phyloP scores from a whole-genome alignment of 2,329 filamentous ascomycete genomes.

The Paraphoma sp. region DNA sequence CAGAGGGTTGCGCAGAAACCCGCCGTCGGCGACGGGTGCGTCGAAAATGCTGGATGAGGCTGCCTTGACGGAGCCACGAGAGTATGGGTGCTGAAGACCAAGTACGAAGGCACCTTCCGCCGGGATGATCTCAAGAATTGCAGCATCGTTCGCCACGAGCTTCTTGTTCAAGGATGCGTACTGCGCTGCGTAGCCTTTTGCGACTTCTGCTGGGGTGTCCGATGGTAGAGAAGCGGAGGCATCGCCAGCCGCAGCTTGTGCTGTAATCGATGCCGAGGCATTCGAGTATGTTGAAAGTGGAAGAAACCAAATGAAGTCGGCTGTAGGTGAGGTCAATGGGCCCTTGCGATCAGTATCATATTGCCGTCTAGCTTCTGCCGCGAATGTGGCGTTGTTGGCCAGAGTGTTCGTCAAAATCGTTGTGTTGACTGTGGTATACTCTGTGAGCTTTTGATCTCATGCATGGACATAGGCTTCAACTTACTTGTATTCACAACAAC shows the following conservation, averaged over 20 bases:
- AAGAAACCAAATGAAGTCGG: conserved; percentile 32
- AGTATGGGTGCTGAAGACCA: conserved; percentile 31
- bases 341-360: conserved; percentile 19
- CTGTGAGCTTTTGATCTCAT: background rate
- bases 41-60: conserved; percentile 27
- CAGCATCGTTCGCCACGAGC: conserved; percentile 21
- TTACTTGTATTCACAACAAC: conserved; percentile 18
- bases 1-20: conserved; percentile 31
- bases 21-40: conserved; percentile 27
- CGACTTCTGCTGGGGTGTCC: conserved; percentile 21
- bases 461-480: background rate
- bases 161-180: conserved; percentile 25
- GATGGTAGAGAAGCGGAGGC: conserved; percentile 22
- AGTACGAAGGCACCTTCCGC: conserved; percentile 22
- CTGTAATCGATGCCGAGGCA: conserved; percentile 14
- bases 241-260: conserved; percentile 19
- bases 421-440: conserved; percentile 14
- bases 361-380: conserved; percentile 22
- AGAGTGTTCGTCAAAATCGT: conserved; percentile 9
- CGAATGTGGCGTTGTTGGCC: conserved; percentile 25
- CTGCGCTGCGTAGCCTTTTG: conserved; percentile 19
- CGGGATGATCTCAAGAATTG: conserved; percentile 29
- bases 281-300: conserved; percentile 27
- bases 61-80: conserved; percentile 32
- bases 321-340: conserved; percentile 22